Percentiles rank a stretch among this genome's conserved stretches.
Conservation (phyloP, 1,284 basidiomycete genomes). For the Fomes fomentarius region DNA sequence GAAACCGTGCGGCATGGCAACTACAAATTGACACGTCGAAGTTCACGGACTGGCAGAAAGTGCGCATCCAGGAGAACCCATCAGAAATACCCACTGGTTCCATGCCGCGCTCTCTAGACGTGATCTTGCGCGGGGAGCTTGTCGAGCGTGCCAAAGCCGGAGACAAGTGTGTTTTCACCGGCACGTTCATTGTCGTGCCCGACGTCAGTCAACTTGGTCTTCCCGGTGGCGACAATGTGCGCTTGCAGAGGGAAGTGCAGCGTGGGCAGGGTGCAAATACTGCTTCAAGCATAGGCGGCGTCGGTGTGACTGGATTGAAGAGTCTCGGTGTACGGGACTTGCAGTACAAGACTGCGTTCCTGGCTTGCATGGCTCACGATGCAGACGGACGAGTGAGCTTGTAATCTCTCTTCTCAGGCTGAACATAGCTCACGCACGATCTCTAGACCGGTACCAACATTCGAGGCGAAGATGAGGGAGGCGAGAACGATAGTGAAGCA, state of each 20-base stretch:
- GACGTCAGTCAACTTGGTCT: constrained; percentile 97
- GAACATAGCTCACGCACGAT: neutral
- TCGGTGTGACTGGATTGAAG: constrained; percentile 94
- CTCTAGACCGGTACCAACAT: constrained; percentile 79
- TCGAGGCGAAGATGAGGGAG: constrained; percentile 83
- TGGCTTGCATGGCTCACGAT: constrained; percentile 97
- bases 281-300: constrained; percentile 75
- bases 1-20: constrained; percentile 91
- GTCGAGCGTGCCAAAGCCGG: constrained; percentile 98
- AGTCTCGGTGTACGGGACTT: constrained; percentile 93
- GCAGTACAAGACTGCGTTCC: constrained; percentile 98
- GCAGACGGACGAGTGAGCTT: constrained; percentile 81
- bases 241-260: constrained; percentile 87
- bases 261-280: constrained; percentile 61
- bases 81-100: constrained; percentile 98
- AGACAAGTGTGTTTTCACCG: constrained; percentile 98
- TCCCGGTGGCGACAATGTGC: constrained; percentile 91
- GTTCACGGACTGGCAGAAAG: constrained; percentile 99
- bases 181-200: constrained; percentile 97
- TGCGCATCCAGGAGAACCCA: constrained; percentile 98
- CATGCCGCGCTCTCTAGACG: constrained; percentile 97
- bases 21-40: constrained; percentile 96
- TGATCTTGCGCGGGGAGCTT: constrained; percentile 93
- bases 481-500: constrained; percentile 75
- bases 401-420: too few species aligned